Base-by-base conservation (phyloP, 2,329 filamentous ascomycete genomes). In the Alternaria gaisen region DNA sequence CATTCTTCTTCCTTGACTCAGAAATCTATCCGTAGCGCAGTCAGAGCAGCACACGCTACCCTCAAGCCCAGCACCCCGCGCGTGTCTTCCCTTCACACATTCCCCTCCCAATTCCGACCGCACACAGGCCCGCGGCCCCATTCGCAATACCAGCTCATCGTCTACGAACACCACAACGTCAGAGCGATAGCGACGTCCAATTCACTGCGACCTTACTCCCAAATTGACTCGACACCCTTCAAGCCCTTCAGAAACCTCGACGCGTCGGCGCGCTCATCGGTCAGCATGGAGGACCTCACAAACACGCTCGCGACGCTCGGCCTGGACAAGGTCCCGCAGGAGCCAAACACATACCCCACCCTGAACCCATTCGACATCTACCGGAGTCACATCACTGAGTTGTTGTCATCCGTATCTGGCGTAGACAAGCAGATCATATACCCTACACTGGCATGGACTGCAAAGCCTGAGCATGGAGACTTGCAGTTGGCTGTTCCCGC, bases 401-500 rank as follows among this genome's bases (percentile, higher is more conserved):
- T 91, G 50, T 81, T 96, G 41, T 82, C 87, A 34, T 82, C 87
- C 20, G 85, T 93, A 61, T 91, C 90, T 3, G 90, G 90, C 22
- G 90, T 92, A 28, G 90, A 92, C 59, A 77, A 84, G 34, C 82
- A 85, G 55, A 87, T 93, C 70, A 89, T 96, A 75, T 93, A 91
- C 80, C 87, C 88, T 26, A 88, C 88, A 38, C 82, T 97, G 42
- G 87, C 91, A 81, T 94, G 91, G 91, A 94, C 92, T 5, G 84
- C 87, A 64, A 87, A 89, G 38, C 83, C 93, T 22, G 92, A 95
- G 67, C 93, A 94, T 82, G 93, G 93, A 48, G 93, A 97, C 79
- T 81, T 96, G 69, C 86, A 91, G 54, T 80, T 97, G 47, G 89
- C 92, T 9, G 88, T 92, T 9, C 91, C 93, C 16, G 91, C 92